phyloP scores from a whole-genome alignment of 2,329 filamentous ascomycete genomes.

The Raffaelea deltoideospora region DNA sequence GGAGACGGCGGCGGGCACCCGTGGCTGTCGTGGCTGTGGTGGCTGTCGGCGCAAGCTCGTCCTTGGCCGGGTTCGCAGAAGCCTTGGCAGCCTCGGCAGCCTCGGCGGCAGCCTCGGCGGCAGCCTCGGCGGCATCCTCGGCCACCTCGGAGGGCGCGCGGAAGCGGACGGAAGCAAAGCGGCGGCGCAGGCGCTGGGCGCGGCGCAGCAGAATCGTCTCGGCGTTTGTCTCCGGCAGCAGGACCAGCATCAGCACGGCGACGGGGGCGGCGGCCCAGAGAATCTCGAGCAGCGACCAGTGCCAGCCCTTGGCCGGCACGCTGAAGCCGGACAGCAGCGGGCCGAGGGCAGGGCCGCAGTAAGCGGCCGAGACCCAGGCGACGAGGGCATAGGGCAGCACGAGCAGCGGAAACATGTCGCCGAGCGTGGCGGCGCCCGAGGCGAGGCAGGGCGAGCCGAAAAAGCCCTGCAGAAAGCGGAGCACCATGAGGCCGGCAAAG shows the following conservation, averaged over 20 bases:
- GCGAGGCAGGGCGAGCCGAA: conserved; percentile 49
- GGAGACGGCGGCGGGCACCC: too few relatives aligned
- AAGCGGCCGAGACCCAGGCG: conserved; percentile 46
- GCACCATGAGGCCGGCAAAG: conserved; percentile 44
- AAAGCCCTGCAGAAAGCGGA: conserved; percentile 52
- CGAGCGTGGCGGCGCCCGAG: conserved; percentile 47
- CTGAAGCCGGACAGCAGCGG: conserved; percentile 28
- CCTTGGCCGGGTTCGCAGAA: too few relatives aligned
- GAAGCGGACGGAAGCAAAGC: conserved; percentile 40
- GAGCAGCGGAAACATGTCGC: conserved; percentile 42
- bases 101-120: neutral
- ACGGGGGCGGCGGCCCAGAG: conserved; percentile 20
- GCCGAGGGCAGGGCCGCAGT: conserved; percentile 38
- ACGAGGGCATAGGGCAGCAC: conserved; percentile 62
- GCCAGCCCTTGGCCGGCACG: conserved; percentile 17
- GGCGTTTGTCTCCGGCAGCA: conserved; percentile 23
- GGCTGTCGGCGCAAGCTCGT: too few relatives aligned
- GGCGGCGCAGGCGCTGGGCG: conserved; percentile 31
- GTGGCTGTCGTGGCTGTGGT: too few relatives aligned
- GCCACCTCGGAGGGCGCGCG: conserved; percentile 48
- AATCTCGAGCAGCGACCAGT: conserved; percentile 20
- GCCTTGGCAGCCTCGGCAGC: conserved; percentile 22
- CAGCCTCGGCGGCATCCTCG: neutral
- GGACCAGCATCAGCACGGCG: conserved; percentile 20
- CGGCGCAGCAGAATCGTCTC: conserved; percentile 38